Evolutionary conservation across 1,284 basidiomycete genomes (phyloP).

Genomic region (Termitomyces sp.): DNA sequence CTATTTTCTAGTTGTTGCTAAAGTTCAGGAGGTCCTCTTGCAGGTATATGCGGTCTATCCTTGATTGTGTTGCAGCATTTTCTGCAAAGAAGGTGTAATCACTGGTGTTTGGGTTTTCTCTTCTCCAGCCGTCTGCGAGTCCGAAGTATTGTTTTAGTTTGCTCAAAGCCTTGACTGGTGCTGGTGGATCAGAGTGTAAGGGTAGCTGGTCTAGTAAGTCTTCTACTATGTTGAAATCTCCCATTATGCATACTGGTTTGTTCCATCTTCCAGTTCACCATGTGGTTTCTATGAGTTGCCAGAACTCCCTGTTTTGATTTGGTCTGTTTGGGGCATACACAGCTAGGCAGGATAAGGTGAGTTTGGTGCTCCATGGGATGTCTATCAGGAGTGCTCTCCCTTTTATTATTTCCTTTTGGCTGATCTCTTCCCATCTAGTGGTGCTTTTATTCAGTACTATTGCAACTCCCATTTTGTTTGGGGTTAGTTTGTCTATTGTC

Average conservation of each 20-base stretch:
- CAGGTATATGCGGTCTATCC: too few relatives aligned
- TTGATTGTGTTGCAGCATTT: too few relatives aligned
- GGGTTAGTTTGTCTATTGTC: slow-evolving; percentile 1
- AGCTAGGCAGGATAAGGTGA: too few relatives aligned
- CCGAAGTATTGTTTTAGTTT: too few relatives aligned
- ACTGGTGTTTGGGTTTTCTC: too few relatives aligned
- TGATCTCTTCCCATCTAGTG: slow-evolving; percentile 6
- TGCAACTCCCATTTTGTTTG: neutral
- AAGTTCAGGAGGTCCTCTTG: too few relatives aligned
- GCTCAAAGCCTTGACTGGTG: too few relatives aligned
- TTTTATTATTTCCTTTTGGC: slow-evolving; percentile 7
- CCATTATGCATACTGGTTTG: slow-evolving; percentile 12
- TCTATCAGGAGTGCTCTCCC: slow-evolving; percentile 16
- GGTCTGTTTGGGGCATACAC: neutral
- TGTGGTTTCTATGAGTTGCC: neutral
- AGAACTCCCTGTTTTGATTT: neutral
- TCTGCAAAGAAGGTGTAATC: too few relatives aligned
- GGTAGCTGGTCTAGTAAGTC: neutral
- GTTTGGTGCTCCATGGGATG: too few relatives aligned
- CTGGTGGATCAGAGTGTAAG: too few relatives aligned
- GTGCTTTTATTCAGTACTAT: slow-evolving; percentile 20
- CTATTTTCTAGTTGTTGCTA: neutral
- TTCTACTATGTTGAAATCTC: neutral
- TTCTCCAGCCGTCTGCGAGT: too few relatives aligned
- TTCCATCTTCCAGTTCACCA: slow-evolving; percentile 3